Base-by-base conservation (phyloP, 1,139 yeast species). In the Meyerozyma athensensis region DNA sequence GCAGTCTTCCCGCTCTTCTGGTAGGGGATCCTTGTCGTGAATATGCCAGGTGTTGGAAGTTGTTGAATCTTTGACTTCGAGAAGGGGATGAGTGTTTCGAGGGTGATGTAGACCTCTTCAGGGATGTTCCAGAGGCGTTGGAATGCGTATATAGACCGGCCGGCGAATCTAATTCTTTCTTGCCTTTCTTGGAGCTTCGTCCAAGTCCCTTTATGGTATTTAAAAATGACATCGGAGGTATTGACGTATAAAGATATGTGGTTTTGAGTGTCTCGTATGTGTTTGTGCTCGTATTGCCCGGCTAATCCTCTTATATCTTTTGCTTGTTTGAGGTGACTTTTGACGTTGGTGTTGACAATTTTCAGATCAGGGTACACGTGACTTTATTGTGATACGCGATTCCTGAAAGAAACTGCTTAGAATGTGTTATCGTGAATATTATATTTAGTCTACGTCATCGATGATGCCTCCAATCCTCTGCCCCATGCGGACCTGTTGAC, bases 401-500 rank as follows among this genome's bases (percentile, higher is more conserved):
- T 6, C 22, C 8, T 7, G 22, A 8, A 6, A 19, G 6, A 19
- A 19, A 7, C 22, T 24, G 13, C 13, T 24, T 12, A 12, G 28
- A 7, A 24, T n/a, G 7, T 3, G 14, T 14, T 24, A 24, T 24
- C 9, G 26, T 23, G 12, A n/a, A 3, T 9, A 23, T 23, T 5
- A 4, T 2, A 7, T 8, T 23, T 13, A 24, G 18, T 24, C 28
- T 14, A 24, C 28, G 12, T 24, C 28, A 8, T 24, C 32, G 6
- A 17, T n/a, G 7, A 28, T 28, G 17, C 65, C 64, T 18, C 97
- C 97, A 37, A 92, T 65, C 7, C 78, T 57, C 63, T 92, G 83
- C 17, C 99, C 99, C 74, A 92, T 81, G 56, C 81, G 79, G 33
- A 94, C 92, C 47, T 72, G 75, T 47, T 87, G 83, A 16, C 95